A percentile compares a stretch with the other conserved stretches of the same genome.
Conservation (phyloP, 768 basidiomycete genomes). For the Mycena crocata region DNA sequence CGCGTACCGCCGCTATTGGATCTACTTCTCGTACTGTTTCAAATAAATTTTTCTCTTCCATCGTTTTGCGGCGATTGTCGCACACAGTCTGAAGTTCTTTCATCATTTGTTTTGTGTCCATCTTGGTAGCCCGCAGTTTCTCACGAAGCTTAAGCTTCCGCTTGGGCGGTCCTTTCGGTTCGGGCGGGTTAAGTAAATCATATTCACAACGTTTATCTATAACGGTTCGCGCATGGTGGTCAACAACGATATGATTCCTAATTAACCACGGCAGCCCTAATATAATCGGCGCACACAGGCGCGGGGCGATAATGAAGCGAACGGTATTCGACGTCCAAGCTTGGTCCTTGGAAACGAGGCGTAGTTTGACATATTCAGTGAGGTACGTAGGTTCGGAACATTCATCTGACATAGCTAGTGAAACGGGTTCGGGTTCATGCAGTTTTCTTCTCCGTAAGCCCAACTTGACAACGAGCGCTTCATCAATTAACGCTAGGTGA, state of each 20-base stretch:
- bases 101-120: no score
- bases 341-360: no score
- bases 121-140: constrained; percentile 27
- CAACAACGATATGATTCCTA: not conserved
- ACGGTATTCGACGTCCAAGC: no score
- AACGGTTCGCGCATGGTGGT: not conserved
- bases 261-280: not conserved
- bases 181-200: not conserved
- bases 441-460: no score
- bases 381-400: no score
- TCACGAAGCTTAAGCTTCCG: not conserved
- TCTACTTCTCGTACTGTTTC: not conserved
- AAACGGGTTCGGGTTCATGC: no score
- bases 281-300: no score
- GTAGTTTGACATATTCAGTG: no score
- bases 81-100: not conserved
- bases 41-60: not conserved
- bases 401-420: no score
- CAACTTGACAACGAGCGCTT: no score
- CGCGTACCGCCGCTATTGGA: not conserved
- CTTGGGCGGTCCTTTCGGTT: not conserved
- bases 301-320: no score
- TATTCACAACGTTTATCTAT: not conserved
- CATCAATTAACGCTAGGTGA: no score
- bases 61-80: not conserved